Conservation (phyloP, 2,329 filamentous ascomycete genomes). For the Ceratocystis colombiana region DNA sequence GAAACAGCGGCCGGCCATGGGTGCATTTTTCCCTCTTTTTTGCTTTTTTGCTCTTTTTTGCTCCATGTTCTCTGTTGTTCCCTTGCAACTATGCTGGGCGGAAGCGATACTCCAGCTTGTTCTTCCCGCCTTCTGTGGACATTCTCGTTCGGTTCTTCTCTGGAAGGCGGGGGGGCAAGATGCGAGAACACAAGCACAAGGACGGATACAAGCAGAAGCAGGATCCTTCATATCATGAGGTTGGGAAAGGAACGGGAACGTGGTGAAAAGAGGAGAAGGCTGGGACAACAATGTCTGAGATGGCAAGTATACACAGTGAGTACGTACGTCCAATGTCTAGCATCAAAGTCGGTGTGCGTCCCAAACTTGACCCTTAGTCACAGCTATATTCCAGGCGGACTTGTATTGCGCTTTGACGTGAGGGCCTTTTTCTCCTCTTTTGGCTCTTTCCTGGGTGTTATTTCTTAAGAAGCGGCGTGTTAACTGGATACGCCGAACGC, state of each 20-base stretch:
- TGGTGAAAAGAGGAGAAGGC: background rate
- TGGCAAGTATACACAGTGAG: no score
- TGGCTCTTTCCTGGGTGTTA: background rate
- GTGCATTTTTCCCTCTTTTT: background rate
- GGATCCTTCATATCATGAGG: background rate
- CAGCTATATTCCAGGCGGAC: background rate
- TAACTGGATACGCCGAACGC: background rate
- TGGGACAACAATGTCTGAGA: background rate
- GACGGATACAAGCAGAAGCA: background rate
- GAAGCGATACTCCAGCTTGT: background rate
- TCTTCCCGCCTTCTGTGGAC: background rate
- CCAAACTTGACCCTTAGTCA: background rate
- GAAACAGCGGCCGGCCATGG: background rate
- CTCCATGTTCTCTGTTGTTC: background rate
- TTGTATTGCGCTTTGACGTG: background rate
- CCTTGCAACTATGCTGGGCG: background rate
- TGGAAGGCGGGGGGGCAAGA: slow-evolving; percentile 1
- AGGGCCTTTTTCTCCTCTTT: background rate
- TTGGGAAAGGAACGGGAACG: slow-evolving; percentile 1
- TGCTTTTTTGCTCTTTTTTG: background rate
- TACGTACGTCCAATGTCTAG: background rate
- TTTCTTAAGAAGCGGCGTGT: background rate
- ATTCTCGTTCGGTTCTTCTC: background rate
- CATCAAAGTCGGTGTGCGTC: slow-evolving; percentile 1
- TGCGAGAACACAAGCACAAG: background rate